Evolutionary conservation across 768 basidiomycete species (phyloP).

Genomic region (Amanita phalloides): DNA sequence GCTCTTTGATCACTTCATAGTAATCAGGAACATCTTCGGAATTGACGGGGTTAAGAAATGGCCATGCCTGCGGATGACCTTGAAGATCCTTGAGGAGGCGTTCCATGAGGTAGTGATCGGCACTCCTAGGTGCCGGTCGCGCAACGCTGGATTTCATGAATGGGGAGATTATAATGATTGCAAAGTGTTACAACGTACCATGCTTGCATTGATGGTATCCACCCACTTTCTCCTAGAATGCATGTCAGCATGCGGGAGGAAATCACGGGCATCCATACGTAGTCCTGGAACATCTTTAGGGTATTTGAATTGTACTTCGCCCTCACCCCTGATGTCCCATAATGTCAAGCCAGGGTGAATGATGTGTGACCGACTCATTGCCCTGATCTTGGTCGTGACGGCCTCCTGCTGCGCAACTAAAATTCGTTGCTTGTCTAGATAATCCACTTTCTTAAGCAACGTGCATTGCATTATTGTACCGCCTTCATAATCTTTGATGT

Average conservation of each 20-base stretch:
- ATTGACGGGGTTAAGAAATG: constrained; percentile 78
- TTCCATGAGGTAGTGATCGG: constrained; percentile 61
- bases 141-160: constrained; percentile 16
- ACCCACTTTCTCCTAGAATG: constrained; percentile 75
- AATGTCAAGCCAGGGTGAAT: constrained; percentile 64
- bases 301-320: constrained; percentile 43
- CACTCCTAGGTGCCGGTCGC: constrained; percentile 29
- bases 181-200: constrained; percentile 33
- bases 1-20: constrained; percentile 76
- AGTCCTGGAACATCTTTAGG: constrained; percentile 83
- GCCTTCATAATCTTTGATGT: constrained; percentile 99
- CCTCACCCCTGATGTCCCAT: constrained; percentile 53
- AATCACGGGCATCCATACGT: constrained; percentile 32
- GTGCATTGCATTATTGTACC: constrained; percentile 99
- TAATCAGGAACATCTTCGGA: constrained; percentile 78
- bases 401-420: constrained; percentile 81
- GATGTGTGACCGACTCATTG: constrained; percentile 78
- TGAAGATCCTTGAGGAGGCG: constrained; percentile 71
- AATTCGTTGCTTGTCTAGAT: constrained; percentile 69
- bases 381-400: constrained; percentile 78
- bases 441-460: constrained; percentile 88
- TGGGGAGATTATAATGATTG: neutral
- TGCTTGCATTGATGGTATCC: constrained; percentile 76
- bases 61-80: constrained; percentile 74
- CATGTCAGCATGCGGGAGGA: constrained; percentile 2